These are phyloP conservation scores for Candida glucosophila DNA, from an alignment of 1,139 yeast species.

Conservation along the genomic window DNA sequence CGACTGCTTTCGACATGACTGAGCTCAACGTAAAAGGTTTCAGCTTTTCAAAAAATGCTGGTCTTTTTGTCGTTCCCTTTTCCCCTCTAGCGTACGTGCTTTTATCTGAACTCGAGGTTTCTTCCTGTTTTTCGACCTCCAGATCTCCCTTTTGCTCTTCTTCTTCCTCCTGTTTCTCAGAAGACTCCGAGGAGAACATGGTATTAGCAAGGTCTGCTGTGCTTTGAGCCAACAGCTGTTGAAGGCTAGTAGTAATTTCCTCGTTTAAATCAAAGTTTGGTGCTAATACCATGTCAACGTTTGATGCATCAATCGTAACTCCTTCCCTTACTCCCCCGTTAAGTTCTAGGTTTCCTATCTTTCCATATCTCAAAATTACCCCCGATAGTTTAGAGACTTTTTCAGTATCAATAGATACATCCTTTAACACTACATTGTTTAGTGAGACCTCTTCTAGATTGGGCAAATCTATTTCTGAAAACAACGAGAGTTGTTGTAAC, in stretches of 20 bases:
- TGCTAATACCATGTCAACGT: conserved; percentile 50
- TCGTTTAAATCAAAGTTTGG: conserved; percentile 28
- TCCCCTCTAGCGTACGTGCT: conserved; percentile 6
- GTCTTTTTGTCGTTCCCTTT: too few species aligned
- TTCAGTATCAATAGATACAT: conserved; percentile 67
- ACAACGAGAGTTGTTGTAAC: conserved; percentile 72
- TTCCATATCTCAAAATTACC: conserved; percentile 54
- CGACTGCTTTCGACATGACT: conserved; percentile 57
- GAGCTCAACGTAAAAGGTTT: conserved; percentile 37
- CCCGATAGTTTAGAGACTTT: conserved; percentile 62
- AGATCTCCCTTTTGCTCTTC: conserved; percentile 7
- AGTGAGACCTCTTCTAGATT: conserved; percentile 71
- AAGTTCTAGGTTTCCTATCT: conserved; percentile 43
- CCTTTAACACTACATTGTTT: conserved; percentile 43
- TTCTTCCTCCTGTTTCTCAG: conserved; percentile 8
- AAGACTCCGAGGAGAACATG: conserved; percentile 30
- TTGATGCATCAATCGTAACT: conserved; percentile 50
- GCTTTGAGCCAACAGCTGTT: conserved; percentile 49
- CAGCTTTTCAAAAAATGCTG: too few species aligned
- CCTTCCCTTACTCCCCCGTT: conserved; percentile 52
- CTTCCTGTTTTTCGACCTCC: conserved; percentile 6
- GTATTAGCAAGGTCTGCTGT: conserved; percentile 59
- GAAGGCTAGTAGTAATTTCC: conserved; percentile 24
- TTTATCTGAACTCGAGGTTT: conserved; percentile 5
- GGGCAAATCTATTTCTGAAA: conserved; percentile 74